Conservation (phyloP, 805 yeast species). For the Kazachstania kunashirensis region DNA sequence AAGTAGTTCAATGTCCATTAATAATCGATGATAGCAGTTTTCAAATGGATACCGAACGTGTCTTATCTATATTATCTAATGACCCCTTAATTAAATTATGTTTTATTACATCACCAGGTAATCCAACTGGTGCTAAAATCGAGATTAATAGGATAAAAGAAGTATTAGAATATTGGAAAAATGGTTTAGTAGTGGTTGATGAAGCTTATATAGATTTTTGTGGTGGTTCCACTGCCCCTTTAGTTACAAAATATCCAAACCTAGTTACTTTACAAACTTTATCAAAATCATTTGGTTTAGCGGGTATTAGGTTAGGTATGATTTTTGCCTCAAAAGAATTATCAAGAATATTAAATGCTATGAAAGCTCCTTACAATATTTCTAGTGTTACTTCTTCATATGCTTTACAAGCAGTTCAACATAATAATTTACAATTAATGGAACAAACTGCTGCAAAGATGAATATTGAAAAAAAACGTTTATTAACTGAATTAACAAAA, state of each 20-base stretch:
- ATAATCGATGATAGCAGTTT: slow-evolving; percentile 45
- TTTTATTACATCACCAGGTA: slow-evolving; percentile 91
- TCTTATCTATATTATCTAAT: slow-evolving; percentile 39
- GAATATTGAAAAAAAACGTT: slow-evolving; percentile 42
- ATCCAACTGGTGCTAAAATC: slow-evolving; percentile 76
- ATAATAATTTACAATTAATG: slow-evolving; percentile 52
- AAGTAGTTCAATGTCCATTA: slow-evolving; percentile 63
- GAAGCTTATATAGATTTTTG: slow-evolving; percentile 93
- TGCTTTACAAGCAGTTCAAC: slow-evolving; percentile 62
- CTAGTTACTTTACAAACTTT: slow-evolving; percentile 84
- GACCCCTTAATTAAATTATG: slow-evolving; percentile 65
- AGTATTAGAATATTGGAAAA: slow-evolving; percentile 45
- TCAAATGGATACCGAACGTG: slow-evolving; percentile 48
- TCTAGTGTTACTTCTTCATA: slow-evolving; percentile 69
- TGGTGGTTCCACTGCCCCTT: slow-evolving; percentile 63
- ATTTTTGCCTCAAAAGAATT: slow-evolving; percentile 56
- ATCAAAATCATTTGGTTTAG: slow-evolving; percentile 92
- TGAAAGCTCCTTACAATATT: slow-evolving; percentile 95
- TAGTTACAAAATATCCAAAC: slow-evolving; percentile 74
- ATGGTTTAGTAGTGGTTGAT: slow-evolving; percentile 77
- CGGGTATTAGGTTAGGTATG: slow-evolving; percentile 85
- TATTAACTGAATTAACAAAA: slow-evolving; percentile 44
- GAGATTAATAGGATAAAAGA: slow-evolving; percentile 39
- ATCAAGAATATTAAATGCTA: slow-evolving; percentile 63
- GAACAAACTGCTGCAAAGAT: slow-evolving; percentile 41